A percentile compares a stretch with the other conserved stretches of the same genome.
Evolutionary conservation across 140 eudicot species (phyloP).

Genomic region (Stevia rebaudiana): DNA sequence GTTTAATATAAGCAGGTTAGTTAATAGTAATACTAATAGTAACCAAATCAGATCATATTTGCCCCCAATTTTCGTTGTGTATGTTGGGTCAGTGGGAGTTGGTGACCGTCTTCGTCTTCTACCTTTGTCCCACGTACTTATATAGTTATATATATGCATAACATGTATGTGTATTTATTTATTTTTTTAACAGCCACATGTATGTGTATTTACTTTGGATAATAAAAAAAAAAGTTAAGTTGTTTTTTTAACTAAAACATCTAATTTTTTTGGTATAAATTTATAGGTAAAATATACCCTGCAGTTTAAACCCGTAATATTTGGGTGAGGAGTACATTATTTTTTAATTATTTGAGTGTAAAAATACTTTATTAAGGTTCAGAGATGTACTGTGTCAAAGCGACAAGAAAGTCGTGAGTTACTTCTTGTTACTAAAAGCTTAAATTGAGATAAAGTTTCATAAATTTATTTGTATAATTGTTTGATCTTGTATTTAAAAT

Average conservation of each 20-base stretch:
- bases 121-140: conserved; percentile 28
- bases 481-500: neutral
- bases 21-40: neutral
- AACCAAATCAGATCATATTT: conserved; percentile 3
- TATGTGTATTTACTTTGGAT: neutral
- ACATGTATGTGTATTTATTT: neutral
- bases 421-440: neutral
- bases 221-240: too few species aligned
- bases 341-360: too few species aligned
- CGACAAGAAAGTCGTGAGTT: too few species aligned
- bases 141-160: neutral
- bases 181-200: too few species aligned
- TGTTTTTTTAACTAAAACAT: too few species aligned
- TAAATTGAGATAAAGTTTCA: neutral
- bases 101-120: conserved; percentile 47
- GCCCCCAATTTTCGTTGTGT: conserved; percentile 31
- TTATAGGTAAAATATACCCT: too few species aligned
- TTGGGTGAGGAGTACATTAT: too few species aligned
- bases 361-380: too few species aligned
- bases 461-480: neutral
- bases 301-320: too few species aligned
- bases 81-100: conserved; percentile 54
- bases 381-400: too few species aligned
- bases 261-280: too few species aligned
- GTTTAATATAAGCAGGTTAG: neutral